These are phyloP conservation scores for Ailanthus altissimus DNA, from an alignment of 345 rosid species.

Conservation along the genomic window DNA sequence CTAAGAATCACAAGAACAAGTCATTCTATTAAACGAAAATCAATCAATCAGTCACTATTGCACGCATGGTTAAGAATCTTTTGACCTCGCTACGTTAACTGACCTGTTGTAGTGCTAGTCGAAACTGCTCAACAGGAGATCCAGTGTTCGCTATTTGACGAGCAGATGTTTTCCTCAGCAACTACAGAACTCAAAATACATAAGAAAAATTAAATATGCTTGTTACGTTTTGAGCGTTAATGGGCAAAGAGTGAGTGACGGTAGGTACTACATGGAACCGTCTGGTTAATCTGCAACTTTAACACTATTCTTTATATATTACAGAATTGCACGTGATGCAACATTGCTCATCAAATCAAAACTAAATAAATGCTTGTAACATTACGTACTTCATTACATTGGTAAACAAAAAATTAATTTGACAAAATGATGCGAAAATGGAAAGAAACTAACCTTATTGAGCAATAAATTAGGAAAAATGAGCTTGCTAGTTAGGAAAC, in stretches of 20 bases:
- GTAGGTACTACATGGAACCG: too few species aligned
- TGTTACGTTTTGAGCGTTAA: too few species aligned
- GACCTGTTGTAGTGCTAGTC: slow-evolving; percentile 51
- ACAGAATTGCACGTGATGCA: too few species aligned
- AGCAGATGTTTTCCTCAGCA: slow-evolving; percentile 52
- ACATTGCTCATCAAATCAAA: too few species aligned
- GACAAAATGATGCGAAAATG: neutral
- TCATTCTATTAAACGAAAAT: slow-evolving; percentile 17
- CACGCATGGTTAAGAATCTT: neutral
- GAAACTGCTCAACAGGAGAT: slow-evolving; percentile 49
- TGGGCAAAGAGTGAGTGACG: too few species aligned
- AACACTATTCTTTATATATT: too few species aligned
- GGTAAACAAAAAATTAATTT: neutral
- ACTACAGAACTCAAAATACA: slow-evolving; percentile 30
- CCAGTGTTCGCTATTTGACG: slow-evolving; percentile 38
- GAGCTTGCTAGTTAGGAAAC: slow-evolving; percentile 39
- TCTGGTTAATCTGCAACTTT: too few species aligned
- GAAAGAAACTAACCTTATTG: slow-evolving; percentile 39
- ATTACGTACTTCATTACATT: neutral
- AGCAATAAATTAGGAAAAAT: slow-evolving; percentile 58
- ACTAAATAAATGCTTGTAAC: too few species aligned
- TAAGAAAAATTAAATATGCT: too few species aligned
- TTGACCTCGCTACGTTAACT: slow-evolving; percentile 11
- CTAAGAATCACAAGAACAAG: slow-evolving; percentile 33
- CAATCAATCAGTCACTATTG: neutral